phyloP scores from a whole-genome alignment of 2,329 filamentous ascomycete genomes.

The Nakataea oryzae region DNA sequence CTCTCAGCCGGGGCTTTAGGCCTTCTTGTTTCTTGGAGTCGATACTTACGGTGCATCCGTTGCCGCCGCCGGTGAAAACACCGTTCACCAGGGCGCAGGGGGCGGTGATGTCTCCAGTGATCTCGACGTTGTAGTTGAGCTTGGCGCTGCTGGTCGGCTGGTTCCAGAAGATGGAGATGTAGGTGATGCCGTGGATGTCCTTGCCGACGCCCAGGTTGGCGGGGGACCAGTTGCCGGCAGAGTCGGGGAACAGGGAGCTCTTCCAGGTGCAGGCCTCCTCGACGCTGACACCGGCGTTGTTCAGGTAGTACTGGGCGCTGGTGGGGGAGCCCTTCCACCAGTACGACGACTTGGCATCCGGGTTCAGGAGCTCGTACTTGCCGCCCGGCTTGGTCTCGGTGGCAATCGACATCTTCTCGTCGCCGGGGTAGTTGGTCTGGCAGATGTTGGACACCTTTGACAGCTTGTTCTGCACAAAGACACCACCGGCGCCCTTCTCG shows the following conservation, averaged over 20 bases:
- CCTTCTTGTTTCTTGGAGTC: too few relatives aligned
- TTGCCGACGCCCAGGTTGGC: conserved; percentile 75
- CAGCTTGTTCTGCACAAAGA: conserved; percentile 69
- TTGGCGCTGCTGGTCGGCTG: conserved; percentile 57
- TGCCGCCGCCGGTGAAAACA: conserved; percentile 44
- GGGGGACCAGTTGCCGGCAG: conserved; percentile 77
- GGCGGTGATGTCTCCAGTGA: conserved; percentile 51
- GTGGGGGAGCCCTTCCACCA: conserved; percentile 64
- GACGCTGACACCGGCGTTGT: conserved; percentile 60
- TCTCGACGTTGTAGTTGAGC: conserved; percentile 71
- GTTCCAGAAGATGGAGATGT: conserved; percentile 80
- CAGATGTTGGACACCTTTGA: conserved; percentile 60
- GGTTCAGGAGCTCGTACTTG: conserved; percentile 60
- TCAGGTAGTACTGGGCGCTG: conserved; percentile 94
- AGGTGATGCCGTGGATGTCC: conserved; percentile 54
- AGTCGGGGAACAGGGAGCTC: conserved; percentile 33
- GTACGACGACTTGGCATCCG: conserved; percentile 64
- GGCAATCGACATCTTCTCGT: conserved; percentile 78
- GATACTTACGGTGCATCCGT: conserved; percentile 72
- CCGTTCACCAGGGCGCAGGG: conserved; percentile 58
- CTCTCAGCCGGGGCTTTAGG: not conserved
- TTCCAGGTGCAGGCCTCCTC: conserved; percentile 69
- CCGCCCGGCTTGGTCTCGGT: conserved; percentile 50
- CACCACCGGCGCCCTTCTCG: conserved; percentile 56
- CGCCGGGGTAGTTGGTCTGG: conserved; percentile 93